A percentile compares a stretch with the other conserved stretches of the same genome.
Conservation (phyloP, 768 basidiomycete species). For the Butyriboletus loyo region DNA sequence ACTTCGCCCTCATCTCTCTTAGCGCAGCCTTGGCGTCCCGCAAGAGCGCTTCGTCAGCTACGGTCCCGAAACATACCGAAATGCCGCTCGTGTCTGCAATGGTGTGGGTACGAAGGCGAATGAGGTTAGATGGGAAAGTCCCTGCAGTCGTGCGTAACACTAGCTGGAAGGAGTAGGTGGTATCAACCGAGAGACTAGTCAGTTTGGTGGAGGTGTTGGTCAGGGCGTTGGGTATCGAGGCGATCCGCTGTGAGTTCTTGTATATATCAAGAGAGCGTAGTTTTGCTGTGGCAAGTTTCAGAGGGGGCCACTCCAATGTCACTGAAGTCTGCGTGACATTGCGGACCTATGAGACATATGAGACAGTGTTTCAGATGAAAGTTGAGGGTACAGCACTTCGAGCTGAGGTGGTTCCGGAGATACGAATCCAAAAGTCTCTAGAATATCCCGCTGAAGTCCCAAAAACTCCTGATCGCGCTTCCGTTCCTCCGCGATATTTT, state of each 20-base stretch:
- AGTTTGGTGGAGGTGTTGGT: constrained; percentile 88
- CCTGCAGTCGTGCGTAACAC: constrained; percentile 91
- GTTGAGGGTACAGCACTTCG: constrained; percentile 44
- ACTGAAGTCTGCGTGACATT: constrained; percentile 97
- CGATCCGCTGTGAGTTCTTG: constrained; percentile 85
- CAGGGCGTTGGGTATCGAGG: constrained; percentile 76
- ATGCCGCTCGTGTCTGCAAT: constrained; percentile 96
- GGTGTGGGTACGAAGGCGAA: constrained; percentile 86
- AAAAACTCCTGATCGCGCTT: constrained; percentile 80
- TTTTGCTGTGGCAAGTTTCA: constrained; percentile 82
- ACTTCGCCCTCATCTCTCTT: constrained; percentile 82
- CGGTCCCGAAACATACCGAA: constrained; percentile 90
- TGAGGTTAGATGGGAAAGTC: constrained; percentile 79
- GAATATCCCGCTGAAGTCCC: constrained; percentile 77
- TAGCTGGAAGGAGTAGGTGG: constrained; percentile 93
- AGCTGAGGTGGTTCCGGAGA: constrained; percentile 74
- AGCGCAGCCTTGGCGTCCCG: constrained; percentile 82
- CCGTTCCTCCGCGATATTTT: constrained; percentile 82
- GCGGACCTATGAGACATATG: constrained; percentile 54
- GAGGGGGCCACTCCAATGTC: constrained; percentile 89
- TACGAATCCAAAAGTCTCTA: constrained; percentile 64
- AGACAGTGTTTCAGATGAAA: neutral
- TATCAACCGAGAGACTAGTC: constrained; percentile 74
- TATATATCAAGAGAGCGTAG: constrained; percentile 90
- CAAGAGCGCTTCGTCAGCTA: constrained; percentile 71